Conservation (phyloP, 805 yeast genomes). For the Grigorovia jiainica region DNA sequence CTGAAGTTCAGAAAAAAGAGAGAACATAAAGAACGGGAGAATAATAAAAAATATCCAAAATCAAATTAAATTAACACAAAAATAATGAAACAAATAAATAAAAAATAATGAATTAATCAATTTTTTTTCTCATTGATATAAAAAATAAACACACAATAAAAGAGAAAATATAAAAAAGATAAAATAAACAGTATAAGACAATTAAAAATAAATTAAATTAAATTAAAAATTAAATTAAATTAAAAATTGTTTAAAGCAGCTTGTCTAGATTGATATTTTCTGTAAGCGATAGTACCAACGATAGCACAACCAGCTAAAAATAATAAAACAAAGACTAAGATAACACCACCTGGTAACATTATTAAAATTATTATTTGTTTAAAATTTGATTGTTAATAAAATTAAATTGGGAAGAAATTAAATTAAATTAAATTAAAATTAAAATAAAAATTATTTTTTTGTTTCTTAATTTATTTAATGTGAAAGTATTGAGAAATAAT, state of each 20-base stretch:
- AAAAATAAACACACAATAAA: neutral
- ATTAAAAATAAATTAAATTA: neutral
- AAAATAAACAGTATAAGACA: neutral
- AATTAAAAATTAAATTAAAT: neutral
- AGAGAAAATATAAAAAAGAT: neutral
- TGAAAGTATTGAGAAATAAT: neutral
- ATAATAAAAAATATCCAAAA: too few species aligned
- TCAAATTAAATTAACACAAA: too few species aligned
- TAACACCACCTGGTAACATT: constrained; percentile 70
- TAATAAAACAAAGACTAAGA: constrained; percentile 47
- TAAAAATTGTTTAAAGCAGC: constrained; percentile 32
- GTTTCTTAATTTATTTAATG: neutral
- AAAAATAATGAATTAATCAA: neutral
- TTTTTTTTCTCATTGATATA: too few species aligned
- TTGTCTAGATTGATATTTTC: constrained; percentile 29
- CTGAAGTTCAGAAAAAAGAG: neutral
- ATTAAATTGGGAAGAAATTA: neutral
- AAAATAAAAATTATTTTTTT: neutral
- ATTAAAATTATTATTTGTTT: constrained; percentile 11
- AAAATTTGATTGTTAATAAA: neutral
- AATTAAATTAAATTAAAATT: neutral
- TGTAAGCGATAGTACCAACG: constrained; percentile 24
- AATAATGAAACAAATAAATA: neutral
- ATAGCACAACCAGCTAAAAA: constrained; percentile 29
- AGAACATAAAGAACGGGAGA: neutral